Evolutionary conservation across 352 stramenopile species (phyloP).

Genomic region (Elongisporangium prolatum): DNA sequence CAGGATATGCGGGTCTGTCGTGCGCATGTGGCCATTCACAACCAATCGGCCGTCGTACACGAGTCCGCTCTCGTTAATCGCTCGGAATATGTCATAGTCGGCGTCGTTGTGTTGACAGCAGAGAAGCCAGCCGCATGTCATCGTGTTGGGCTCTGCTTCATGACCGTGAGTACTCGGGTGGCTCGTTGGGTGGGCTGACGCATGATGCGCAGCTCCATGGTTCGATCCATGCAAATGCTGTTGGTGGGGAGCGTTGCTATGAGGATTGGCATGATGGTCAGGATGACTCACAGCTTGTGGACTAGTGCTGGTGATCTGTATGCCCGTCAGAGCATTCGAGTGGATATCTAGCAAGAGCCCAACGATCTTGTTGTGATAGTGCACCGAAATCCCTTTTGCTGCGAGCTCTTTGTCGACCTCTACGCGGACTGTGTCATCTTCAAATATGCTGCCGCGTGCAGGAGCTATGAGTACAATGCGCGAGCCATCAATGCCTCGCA

Average conservation of each 20-base stretch:
- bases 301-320: conserved; percentile 24
- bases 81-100: conserved; percentile 85
- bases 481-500: conserved; percentile 29
- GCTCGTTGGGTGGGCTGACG: neutral
- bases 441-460: conserved; percentile 40
- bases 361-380: conserved; percentile 47
- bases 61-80: conserved; percentile 88
- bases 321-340: conserved; percentile 33
- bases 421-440: conserved; percentile 48
- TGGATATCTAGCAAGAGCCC: conserved; percentile 21
- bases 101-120: conserved; percentile 84
- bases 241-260: neutral
- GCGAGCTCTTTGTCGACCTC: conserved; percentile 58
- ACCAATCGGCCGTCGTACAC: conserved; percentile 91
- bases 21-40: conserved; percentile 83
- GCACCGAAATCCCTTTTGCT: conserved; percentile 25
- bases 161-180: neutral
- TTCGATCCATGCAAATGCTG: neutral
- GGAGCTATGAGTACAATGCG: conserved; percentile 56
- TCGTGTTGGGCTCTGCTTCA: conserved; percentile 6
- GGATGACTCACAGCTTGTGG: neutral
- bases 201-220: conserved; percentile 1
- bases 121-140: conserved; percentile 69
- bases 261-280: neutral
- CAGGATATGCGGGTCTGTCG: conserved; percentile 77